phyloP scores from a whole-genome alignment of 768 basidiomycete genomes.

The Amanita exitialis region DNA sequence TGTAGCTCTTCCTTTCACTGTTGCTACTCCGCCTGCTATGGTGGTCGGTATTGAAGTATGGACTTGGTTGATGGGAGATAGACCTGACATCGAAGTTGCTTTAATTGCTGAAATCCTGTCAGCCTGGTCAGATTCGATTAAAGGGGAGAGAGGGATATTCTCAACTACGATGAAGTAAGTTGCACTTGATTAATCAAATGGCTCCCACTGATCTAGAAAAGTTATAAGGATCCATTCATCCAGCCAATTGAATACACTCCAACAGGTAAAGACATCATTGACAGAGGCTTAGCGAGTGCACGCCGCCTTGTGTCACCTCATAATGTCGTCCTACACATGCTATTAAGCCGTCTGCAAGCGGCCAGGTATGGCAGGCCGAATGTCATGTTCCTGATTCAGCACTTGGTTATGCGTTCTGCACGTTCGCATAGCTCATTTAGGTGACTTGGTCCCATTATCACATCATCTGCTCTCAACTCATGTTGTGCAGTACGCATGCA shows the following conservation, averaged over 20 bases:
- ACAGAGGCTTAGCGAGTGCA: constrained; percentile 60
- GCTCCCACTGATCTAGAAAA: constrained; percentile 20
- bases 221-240: constrained; percentile 83
- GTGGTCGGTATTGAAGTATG: constrained; percentile 87
- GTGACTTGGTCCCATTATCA: constrained; percentile 25
- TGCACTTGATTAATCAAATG: not conserved
- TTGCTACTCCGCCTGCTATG: constrained; percentile 80
- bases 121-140: constrained; percentile 81
- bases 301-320: constrained; percentile 76
- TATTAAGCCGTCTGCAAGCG: constrained; percentile 89
- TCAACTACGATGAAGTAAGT: constrained; percentile 72
- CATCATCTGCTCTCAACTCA: constrained; percentile 2
- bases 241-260: constrained; percentile 83
- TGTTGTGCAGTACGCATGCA: constrained; percentile 68
- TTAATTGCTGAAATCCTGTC: constrained; percentile 80
- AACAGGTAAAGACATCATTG: constrained; percentile 77
- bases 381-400: constrained; percentile 78
- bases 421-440: constrained; percentile 63
- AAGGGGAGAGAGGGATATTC: constrained; percentile 74
- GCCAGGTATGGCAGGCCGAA: constrained; percentile 80
- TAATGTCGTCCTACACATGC: constrained; percentile 72
- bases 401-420: constrained; percentile 76
- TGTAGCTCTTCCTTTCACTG: constrained; percentile 80
- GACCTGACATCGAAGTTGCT: constrained; percentile 71
- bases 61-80: constrained; percentile 92